These are phyloP conservation scores for Solanum bulbocastanum DNA, from an alignment of 257 asterid genomes.

Conservation along the genomic window DNA sequence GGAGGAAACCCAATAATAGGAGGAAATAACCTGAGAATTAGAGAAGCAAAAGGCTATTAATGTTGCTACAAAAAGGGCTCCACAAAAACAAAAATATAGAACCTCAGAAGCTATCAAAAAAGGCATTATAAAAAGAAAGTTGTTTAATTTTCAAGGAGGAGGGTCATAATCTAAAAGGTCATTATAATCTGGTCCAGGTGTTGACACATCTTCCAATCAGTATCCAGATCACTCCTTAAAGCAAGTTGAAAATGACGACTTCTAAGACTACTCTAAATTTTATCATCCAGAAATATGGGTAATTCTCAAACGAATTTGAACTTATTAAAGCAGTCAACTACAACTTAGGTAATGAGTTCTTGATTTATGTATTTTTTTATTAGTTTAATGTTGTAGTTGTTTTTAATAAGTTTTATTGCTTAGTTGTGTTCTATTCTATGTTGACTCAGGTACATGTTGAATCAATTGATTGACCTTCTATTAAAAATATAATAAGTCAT, in stretches of 20 bases:
- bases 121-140: neutral
- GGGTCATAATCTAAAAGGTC: neutral
- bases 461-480: no score
- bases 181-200: neutral
- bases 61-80: neutral
- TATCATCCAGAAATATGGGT: neutral
- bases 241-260: no score
- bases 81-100: neutral
- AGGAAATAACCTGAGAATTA: neutral
- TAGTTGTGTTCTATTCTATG: no score
- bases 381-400: no score
- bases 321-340: no score
- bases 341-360: neutral
- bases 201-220: neutral
- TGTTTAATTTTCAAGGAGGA: neutral
- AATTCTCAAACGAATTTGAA: neutral
- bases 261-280: neutral
- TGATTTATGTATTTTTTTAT: neutral
- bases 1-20: neutral
- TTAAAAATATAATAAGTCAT: no score
- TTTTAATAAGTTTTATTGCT: no score
- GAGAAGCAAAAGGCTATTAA: neutral
- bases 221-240: neutral
- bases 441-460: no score
- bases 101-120: neutral